These are phyloP conservation scores for Paradendryphiella salina DNA, from an alignment of 2,329 filamentous ascomycete genomes.

Conservation along the genomic window DNA sequence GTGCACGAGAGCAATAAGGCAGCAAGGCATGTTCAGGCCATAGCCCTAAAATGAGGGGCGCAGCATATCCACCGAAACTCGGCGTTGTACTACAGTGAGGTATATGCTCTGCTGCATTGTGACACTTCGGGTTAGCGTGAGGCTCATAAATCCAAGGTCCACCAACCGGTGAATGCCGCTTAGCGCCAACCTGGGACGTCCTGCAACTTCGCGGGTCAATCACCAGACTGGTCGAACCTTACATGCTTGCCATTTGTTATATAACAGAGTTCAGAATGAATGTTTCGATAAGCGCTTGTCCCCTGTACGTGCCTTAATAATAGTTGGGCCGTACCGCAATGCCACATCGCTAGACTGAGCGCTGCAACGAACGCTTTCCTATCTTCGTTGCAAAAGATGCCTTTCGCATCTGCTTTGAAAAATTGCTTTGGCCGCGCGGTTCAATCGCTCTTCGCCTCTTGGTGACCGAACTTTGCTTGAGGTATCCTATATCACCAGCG, in stretches of 20 bases:
- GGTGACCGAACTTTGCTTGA: background rate
- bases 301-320: slow-evolving; percentile 1
- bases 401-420: too few relatives aligned
- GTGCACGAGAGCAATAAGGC: background rate
- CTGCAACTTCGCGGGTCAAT: background rate
- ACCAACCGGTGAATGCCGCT: slow-evolving; percentile 12
- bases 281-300: background rate
- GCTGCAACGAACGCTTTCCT: background rate
- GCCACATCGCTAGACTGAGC: slow-evolving; percentile 6
- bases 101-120: slow-evolving; percentile 1
- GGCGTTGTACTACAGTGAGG: background rate
- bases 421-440: too few relatives aligned
- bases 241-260: too few relatives aligned
- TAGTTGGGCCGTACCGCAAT: slow-evolving; percentile 16
- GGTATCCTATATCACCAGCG: slow-evolving; percentile 4
- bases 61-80: background rate
- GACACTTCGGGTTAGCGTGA: slow-evolving; percentile 1
- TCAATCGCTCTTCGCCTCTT: too few relatives aligned
- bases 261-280: background rate
- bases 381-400: background rate
- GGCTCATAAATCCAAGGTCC: background rate
- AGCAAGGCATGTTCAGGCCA: background rate
- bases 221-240: background rate
- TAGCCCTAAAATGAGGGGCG: background rate
- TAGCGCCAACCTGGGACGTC: background rate